phyloP scores from a whole-genome alignment of 805 yeast genomes.

The Grigorovia jiainica region DNA sequence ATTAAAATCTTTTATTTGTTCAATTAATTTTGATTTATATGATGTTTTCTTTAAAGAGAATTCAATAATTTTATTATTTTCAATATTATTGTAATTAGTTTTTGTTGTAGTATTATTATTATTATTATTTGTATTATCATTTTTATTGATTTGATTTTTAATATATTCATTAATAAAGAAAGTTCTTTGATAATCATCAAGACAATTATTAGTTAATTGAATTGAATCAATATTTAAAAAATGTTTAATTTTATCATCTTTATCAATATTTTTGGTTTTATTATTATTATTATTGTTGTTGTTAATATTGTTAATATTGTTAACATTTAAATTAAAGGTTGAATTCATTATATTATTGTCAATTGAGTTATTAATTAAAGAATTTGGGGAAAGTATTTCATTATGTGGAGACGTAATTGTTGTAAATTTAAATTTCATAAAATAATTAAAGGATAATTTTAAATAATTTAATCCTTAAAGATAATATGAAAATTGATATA shows the following conservation, averaged over 20 bases:
- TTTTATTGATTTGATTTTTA: not conserved
- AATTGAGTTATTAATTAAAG: too few relatives aligned
- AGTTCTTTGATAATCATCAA: conserved; percentile 3
- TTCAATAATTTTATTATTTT: not conserved
- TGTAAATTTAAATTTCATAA: too few relatives aligned
- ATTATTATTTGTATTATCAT: too few relatives aligned
- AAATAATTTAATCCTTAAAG: too few relatives aligned
- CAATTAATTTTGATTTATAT: not conserved
- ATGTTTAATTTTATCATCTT: not conserved
- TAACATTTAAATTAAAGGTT: not conserved
- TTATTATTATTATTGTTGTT: not conserved
- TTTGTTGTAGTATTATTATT: too few relatives aligned
- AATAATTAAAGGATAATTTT: too few relatives aligned
- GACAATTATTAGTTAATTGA: conserved; percentile 1
- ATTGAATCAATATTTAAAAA: not conserved
- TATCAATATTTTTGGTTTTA: not conserved
- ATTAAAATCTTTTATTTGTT: not conserved
- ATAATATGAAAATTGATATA: too few relatives aligned
- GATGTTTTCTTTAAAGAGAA: not conserved
- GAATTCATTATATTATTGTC: not conserved
- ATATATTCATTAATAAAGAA: not conserved
- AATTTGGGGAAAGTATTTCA: too few relatives aligned
- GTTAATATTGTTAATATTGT: not conserved
- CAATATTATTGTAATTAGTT: too few relatives aligned
- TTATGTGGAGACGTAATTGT: too few relatives aligned